These are phyloP conservation scores for Leccinellum rugosiceps DNA, from an alignment of 768 basidiomycete species.

Conservation along the genomic window DNA sequence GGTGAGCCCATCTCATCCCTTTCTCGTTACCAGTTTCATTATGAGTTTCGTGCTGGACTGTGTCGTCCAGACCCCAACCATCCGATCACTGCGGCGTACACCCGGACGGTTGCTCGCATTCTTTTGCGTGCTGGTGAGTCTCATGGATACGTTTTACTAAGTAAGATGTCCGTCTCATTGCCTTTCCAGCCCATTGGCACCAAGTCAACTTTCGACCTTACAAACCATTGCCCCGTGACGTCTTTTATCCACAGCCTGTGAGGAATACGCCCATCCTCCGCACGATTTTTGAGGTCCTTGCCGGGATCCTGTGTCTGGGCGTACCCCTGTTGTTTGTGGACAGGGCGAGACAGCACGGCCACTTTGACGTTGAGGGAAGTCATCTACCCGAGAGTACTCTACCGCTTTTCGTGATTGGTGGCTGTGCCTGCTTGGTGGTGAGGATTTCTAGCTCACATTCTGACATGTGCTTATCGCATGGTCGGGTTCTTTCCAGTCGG, in stretches of 20 bases:
- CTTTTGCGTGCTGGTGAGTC: conserved; percentile 63
- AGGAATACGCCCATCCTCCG: conserved; percentile 43
- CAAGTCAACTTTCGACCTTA: conserved; percentile 67
- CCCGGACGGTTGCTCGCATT: conserved; percentile 65
- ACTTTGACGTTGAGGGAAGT: conserved; percentile 57
- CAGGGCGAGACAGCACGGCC: conserved; percentile 42
- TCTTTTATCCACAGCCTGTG: conserved; percentile 28
- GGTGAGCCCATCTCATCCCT: conserved; percentile 16
- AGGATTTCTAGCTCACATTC: conserved; percentile 26
- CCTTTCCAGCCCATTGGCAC: conserved; percentile 54
- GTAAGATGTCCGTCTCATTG: conserved; percentile 2
- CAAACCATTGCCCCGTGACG: conserved; percentile 61
- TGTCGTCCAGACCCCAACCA: conserved; percentile 16
- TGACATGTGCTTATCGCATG: conserved; percentile 1
- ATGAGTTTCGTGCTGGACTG: not conserved
- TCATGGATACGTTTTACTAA: not conserved
- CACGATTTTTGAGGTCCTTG: conserved; percentile 51
- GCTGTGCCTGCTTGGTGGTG: conserved; percentile 63
- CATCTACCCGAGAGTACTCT: conserved; percentile 44
- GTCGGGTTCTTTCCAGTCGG: conserved; percentile 48
- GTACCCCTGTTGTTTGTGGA: conserved; percentile 75
- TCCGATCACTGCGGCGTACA: conserved; percentile 42
- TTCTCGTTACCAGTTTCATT: not conserved
- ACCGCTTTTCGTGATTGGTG: conserved; percentile 62
- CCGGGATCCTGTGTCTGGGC: conserved; percentile 68